Evolutionary conservation across 31 red algal genomes (phyloP).

Genomic region (Porphyra umbilicalis): DNA sequence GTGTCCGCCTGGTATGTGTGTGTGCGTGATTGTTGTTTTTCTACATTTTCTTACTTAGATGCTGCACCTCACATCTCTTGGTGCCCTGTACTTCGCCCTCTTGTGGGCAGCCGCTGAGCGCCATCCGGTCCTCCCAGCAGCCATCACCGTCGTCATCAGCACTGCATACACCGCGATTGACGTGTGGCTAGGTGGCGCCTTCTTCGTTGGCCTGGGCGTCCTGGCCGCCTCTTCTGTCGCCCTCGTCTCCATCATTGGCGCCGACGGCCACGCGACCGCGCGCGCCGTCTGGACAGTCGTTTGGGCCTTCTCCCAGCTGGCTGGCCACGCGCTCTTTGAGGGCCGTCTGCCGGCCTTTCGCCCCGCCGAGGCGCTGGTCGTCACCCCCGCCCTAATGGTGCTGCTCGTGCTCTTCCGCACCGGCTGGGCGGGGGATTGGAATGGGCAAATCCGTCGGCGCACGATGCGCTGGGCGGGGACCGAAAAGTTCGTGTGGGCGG

Average conservation of each 20-base stretch:
- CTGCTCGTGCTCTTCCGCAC: background rate
- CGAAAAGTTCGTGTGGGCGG: background rate
- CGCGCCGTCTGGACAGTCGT: background rate
- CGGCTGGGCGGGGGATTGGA: background rate
- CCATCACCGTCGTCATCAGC: background rate
- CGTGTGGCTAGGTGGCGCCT: background rate
- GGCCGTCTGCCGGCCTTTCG: background rate
- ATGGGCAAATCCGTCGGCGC: background rate
- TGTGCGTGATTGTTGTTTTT: background rate
- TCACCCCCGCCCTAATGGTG: background rate
- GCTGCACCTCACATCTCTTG: background rate
- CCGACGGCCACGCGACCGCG: background rate
- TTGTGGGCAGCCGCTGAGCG: background rate
- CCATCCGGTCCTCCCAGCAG: background rate
- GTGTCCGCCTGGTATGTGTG: too few relatives aligned
- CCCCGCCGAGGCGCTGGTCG: background rate
- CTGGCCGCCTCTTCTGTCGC: background rate
- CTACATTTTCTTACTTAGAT: background rate
- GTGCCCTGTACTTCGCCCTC: background rate
- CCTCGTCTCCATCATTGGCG: background rate
- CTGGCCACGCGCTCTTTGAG: background rate
- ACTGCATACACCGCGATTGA: background rate
- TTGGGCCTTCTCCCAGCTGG: background rate
- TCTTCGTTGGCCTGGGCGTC: background rate
- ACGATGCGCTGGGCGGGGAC: background rate